These are phyloP conservation scores for Lumnitzera littorea DNA, from an alignment of 345 rosid species.

Conservation along the genomic window DNA sequence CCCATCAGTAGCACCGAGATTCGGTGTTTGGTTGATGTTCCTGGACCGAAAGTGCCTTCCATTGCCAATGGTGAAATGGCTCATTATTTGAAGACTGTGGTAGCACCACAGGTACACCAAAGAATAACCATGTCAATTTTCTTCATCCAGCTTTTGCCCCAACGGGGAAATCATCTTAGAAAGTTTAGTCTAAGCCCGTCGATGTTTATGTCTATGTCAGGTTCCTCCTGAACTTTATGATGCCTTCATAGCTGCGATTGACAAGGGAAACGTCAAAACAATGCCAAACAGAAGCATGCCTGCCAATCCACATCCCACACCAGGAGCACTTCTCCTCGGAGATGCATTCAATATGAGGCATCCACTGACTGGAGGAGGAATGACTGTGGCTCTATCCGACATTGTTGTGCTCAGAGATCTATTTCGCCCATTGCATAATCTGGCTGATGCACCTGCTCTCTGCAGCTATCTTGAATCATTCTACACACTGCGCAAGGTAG, in stretches of 20 bases:
- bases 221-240: constrained; percentile 28
- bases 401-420: constrained; percentile 35
- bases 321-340: constrained; percentile 43
- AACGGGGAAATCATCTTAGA: not conserved
- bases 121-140: no score
- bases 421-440: constrained; percentile 30
- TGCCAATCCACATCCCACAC: constrained; percentile 38
- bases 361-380: constrained; percentile 54
- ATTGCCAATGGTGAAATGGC: constrained; percentile 65
- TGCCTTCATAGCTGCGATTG: constrained; percentile 31
- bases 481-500: constrained; percentile 42
- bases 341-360: constrained; percentile 58
- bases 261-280: constrained; percentile 34
- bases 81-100: constrained; percentile 36
- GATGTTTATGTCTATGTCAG: constrained; percentile 14
- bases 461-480: constrained; percentile 38
- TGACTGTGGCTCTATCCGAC: constrained; percentile 54
- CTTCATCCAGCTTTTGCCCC: no score
- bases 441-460: constrained; percentile 29
- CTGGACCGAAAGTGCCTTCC: constrained; percentile 55
- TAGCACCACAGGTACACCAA: constrained; percentile 43
- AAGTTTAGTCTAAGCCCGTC: not conserved
- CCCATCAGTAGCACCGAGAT: constrained; percentile 56
- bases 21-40: constrained; percentile 66
- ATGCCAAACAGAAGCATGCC: constrained; percentile 50